phyloP scores from a whole-genome alignment of 140 eudicot species.

The Anethum foeniculum region DNA sequence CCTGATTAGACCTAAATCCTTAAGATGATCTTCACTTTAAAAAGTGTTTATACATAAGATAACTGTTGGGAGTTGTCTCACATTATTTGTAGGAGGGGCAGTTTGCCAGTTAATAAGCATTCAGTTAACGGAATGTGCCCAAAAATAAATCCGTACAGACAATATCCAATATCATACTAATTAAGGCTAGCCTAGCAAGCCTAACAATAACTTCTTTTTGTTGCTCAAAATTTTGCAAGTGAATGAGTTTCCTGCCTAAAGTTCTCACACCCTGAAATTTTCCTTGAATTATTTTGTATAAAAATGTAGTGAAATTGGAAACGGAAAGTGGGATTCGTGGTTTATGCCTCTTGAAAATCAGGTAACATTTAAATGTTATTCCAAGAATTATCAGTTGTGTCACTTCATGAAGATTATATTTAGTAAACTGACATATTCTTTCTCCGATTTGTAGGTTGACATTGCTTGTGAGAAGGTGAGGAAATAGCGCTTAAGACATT shows the following conservation, averaged over 20 bases:
- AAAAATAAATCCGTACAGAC: too few species aligned
- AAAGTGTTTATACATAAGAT: neutral
- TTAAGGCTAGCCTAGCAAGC: too few species aligned
- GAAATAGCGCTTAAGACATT: slow-evolving; percentile 13
- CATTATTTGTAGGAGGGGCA: too few species aligned
- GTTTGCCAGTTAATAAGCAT: too few species aligned
- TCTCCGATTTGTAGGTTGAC: slow-evolving; percentile 38
- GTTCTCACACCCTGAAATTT: slow-evolving; percentile 8
- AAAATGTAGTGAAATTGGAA: slow-evolving; percentile 62
- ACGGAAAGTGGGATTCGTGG: slow-evolving; percentile 92
- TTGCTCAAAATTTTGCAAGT: neutral
- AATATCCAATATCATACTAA: too few species aligned
- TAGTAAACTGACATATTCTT: slow-evolving; percentile 17
- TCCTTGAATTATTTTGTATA: neutral
- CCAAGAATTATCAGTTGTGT: neutral
- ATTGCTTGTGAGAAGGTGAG: slow-evolving; percentile 88
- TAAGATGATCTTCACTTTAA: neutral
- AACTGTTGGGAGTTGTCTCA: too few species aligned
- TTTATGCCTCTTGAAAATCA: slow-evolving; percentile 74
- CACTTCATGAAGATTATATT: neutral
- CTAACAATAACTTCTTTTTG: neutral
- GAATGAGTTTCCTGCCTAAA: neutral
- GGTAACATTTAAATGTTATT: slow-evolving; percentile 22
- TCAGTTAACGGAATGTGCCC: too few species aligned
- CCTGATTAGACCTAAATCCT: neutral